Base-by-base conservation (phyloP, 371 early-diverging fungal genomes). In the Mucor circinelloides region DNA sequence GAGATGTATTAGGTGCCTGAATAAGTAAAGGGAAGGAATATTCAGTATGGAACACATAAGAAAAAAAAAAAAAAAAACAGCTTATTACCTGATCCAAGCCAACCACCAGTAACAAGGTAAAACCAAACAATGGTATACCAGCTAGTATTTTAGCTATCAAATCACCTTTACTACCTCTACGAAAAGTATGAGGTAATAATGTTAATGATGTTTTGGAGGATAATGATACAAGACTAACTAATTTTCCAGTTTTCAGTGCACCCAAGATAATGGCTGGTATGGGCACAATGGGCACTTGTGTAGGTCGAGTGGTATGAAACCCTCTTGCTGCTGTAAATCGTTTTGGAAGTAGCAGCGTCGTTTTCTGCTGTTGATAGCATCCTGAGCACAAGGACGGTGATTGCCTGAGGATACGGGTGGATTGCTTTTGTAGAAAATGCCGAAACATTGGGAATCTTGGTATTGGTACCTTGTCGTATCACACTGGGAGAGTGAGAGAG, bases 1-100 rank as follows among this genome's bases (percentile, higher is more conserved):
- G 75, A 0, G 81, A 82, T 0, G 88, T 88, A 59, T 88, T 88
- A 21, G 86, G 86, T 63, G 88, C 88, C 74, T 80, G 48, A 30
- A 13, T 21, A 0, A n/a, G n/a, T n/a, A n/a, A n/a, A 31, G 2
- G 8, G n/a, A 21, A 21, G 23, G 27, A 7, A 27, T 10, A 12
- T 52, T 52, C 0, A 52, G 21, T 46, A 46, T 21, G 23, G 44
- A 44, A 44, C 19, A 44, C 10, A 9, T 34, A n/a, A n/a, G n/a
- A n/a, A 40, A 1, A 40, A 15, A 6, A 17, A 44, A 0, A 6
- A 7, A 7, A 1, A n/a, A 46, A 9, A 46, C n/a, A 19, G 46
- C 5, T n/a, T 5, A 3, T 9, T 71, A 78, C 81, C 69, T 79
- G 72, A 71, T 83, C 83, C 19, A 84, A 40, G 1, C 84, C 84